Evolutionary conservation across 2,329 filamentous ascomycete species (phyloP), one percentile per base, ranked within the genome.

Genomic region (Alternaria dauci): DNA sequence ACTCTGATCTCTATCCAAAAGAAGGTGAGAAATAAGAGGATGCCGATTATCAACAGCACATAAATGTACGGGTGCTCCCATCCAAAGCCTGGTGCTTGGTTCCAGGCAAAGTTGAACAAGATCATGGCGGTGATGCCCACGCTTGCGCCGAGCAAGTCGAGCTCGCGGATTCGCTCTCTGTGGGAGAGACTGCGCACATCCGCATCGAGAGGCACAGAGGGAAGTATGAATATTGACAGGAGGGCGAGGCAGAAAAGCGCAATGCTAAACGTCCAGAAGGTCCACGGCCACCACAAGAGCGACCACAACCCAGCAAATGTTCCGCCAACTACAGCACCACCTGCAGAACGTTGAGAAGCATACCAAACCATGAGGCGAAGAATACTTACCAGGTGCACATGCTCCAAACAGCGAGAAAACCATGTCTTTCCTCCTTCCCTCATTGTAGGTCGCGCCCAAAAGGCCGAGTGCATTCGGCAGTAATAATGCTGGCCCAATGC

Each of bases 101-200:
- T 90, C 86, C 87, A 90, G 0, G 88, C 86, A 66, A 91, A 86
- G 71, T 89, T 90, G 76, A 91, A 82, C 18, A 91, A 79, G 7
- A 72, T 80, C 25, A 91, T 78, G 0, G 83, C 84, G 0, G 80
- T 78, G 18, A 90, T 81, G 1, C 88, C 88, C 4, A 80, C 76
- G 4, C 78, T 59, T 6, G 80, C 80, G 11, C 84, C 85, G 6
- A 81, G 67, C 20, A 81, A 64, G 57, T 85, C 83, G 5, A 83
- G 70, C 30, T 79, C 72, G 53, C 61, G 61, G 59, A 78, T 69
- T 55, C 62, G 76, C 34, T 75, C 63, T 32, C 54, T 51, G 8
- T 61, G 18, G 11, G 62, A 58, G 20, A 65, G 66, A 11, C 46
- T 47, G 28, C 62, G 51, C 8, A 68, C 44, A 14, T 68, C 58